Evolutionary conservation across 305 asterid species (phyloP), one percentile per base, ranked within the genome.

Genomic region (Stenogyne calaminthoides): DNA sequence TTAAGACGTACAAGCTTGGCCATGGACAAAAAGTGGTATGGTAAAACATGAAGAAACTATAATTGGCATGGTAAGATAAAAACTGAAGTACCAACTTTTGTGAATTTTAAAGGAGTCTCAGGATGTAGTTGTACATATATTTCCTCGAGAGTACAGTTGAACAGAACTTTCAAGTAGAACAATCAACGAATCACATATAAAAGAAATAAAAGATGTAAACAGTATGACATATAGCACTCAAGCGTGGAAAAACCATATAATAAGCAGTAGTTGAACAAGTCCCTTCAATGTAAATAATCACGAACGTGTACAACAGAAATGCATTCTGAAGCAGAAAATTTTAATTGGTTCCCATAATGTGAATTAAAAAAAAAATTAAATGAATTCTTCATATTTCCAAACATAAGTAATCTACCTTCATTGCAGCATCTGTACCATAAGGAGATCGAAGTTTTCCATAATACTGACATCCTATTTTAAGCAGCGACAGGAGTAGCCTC

Each of bases 401-500:
- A 70, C 25, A 56, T 60, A 61, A 29, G 59, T 42, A 75, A 67
- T 52, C 49, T 83, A 92, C 98, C 98, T 90, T 89, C 70, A 76
- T 69, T 2, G 51, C 79, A 67, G 86, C 65, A 70, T 92, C 98
- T 44, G 93, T 79, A 67, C 96, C 97, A 71, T 90, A 88, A 63
- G 99, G 97, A 51, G 98, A 89, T 68, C 98, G 91, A 18, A 95
- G 86, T 82, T 89, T 92, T 64, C 99, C 99, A 78, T 95, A 92
- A 80, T 85, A 84, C 75, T 87, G 96, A 76, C 97, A 88, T 44
- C 89, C 88, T 77, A 95, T 87, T 84, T 89, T 95, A 61, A 95
- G 87, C 87, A 95, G 76, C 16, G 94, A 90, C 19, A 92, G 87
- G 64, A 95, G 96, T 78, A 92, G 76, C 84, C 76, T 90, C 88